Percentiles rank a stretch among this genome's conserved stretches.
Evolutionary conservation across 345 rosid genomes (phyloP).

Genomic region (Hypericum perforatum): DNA sequence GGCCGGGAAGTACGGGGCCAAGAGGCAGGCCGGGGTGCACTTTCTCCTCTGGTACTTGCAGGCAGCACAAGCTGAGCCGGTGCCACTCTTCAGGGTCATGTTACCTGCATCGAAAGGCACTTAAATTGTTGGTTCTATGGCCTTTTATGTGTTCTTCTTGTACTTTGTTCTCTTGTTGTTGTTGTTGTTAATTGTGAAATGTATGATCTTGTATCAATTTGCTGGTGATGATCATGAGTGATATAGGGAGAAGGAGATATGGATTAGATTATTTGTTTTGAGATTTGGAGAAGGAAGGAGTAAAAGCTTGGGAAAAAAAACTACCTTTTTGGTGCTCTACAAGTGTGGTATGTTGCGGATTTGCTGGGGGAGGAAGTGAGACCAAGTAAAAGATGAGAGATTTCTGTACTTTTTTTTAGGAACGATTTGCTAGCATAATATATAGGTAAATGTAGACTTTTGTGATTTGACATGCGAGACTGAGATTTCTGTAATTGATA

Average conservation of each 20-base stretch:
- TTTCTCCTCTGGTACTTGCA: constrained; percentile 84
- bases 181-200: too few species aligned
- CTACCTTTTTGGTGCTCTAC: constrained; percentile 19
- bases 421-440: constrained; percentile 1
- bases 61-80: constrained; percentile 87
- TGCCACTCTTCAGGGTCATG: constrained; percentile 90
- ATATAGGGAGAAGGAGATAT: constrained; percentile 1
- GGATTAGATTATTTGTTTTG: constrained; percentile 16
- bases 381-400: constrained; percentile 26
- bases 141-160: background rate
- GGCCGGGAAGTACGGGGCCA: constrained; percentile 78
- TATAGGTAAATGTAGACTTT: background rate
- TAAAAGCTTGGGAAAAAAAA: background rate
- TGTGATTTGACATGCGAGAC: background rate
- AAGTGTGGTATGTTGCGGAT: constrained; percentile 37
- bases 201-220: too few species aligned
- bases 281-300: constrained; percentile 14
- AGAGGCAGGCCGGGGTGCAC: constrained; percentile 57
- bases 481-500: too few species aligned
- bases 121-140: background rate
- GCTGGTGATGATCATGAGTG: background rate
- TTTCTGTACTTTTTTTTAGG: too few species aligned
- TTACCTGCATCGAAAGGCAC: background rate
- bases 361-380: constrained; percentile 27
- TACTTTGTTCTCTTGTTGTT: too few species aligned